Evolutionary conservation across 2,329 filamentous ascomycete genomes (phyloP).

Genomic region (Microcera coccophila): DNA sequence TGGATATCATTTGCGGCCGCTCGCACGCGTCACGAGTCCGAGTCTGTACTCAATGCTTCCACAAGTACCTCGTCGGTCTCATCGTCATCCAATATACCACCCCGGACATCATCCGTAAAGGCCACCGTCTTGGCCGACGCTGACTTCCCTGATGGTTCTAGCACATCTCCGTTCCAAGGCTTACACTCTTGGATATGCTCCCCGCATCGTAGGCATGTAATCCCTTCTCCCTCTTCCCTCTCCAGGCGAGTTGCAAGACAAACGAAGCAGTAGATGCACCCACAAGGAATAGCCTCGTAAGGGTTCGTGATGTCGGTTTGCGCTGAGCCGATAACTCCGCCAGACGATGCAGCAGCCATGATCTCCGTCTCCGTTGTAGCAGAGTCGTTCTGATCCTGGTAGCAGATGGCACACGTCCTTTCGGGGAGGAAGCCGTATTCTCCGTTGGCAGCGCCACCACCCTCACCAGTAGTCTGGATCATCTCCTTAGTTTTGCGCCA

Average conservation of each 20-base stretch:
- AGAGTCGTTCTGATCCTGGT: slow-evolving; percentile 80
- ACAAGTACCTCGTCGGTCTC: slow-evolving; percentile 23
- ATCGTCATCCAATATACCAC: slow-evolving; percentile 29
- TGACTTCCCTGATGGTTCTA: slow-evolving; percentile 52
- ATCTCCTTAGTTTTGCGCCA: slow-evolving; percentile 76
- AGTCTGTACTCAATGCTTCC: slow-evolving; percentile 21
- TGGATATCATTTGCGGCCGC: too few relatives aligned
- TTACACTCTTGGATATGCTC: slow-evolving; percentile 78
- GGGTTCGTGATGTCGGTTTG: slow-evolving; percentile 95
- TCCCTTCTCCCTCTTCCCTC: slow-evolving; percentile 89
- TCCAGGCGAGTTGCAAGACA: slow-evolving; percentile 89
- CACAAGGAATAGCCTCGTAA: slow-evolving; percentile 85
- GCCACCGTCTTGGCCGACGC: slow-evolving; percentile 55
- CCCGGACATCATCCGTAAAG: slow-evolving; percentile 55
- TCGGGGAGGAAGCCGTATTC: slow-evolving; percentile 85
- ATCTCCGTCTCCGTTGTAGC: slow-evolving; percentile 71
- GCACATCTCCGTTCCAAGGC: slow-evolving; percentile 87
- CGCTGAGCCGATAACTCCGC: slow-evolving; percentile 79
- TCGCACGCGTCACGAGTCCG: too few relatives aligned
- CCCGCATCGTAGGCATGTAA: slow-evolving; percentile 86
- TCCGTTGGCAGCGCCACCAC: slow-evolving; percentile 56
- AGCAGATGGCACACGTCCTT: slow-evolving; percentile 93
- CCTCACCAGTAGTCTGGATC: slow-evolving; percentile 46
- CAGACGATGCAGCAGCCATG: slow-evolving; percentile 64
- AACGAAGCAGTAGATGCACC: slow-evolving; percentile 93